phyloP scores from a whole-genome alignment of 768 basidiomycete species.

The Tricholomella constricta region DNA sequence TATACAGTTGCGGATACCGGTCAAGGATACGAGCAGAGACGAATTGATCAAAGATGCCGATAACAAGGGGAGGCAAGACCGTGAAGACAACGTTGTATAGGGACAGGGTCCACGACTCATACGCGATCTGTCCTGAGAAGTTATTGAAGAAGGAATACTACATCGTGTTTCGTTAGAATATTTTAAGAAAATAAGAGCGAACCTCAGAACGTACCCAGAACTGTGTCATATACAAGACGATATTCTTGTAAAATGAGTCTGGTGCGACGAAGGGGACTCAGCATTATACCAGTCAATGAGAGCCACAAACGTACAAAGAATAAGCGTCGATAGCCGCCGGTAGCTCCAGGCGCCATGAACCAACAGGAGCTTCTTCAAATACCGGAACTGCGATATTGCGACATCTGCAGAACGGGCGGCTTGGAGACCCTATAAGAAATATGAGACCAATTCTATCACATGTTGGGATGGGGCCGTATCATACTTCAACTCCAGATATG shows the following conservation, averaged over 20 bases:
- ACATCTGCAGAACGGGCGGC: conserved; percentile 97
- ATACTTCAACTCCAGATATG: conserved; percentile 94
- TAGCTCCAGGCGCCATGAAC: conserved; percentile 99
- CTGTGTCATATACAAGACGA: conserved; percentile 96
- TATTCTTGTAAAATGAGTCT: conserved; percentile 99
- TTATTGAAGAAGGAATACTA: conserved; percentile 99
- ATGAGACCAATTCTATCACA: not conserved
- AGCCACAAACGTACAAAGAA: conserved; percentile 71
- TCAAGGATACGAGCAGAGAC: conserved; percentile 96
- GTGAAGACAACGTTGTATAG: conserved; percentile 97
- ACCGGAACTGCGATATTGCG: conserved; percentile 97
- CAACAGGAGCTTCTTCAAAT: conserved; percentile 88
- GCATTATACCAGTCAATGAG: not conserved
- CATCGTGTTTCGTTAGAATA: conserved; percentile 1
- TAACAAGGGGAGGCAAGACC: conserved; percentile 93
- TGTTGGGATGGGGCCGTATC: conserved; percentile 6
- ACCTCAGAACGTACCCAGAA: conserved; percentile 76
- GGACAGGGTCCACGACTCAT: conserved; percentile 98
- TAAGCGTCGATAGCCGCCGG: conserved; percentile 89
- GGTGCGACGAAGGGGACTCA: conserved; percentile 5
- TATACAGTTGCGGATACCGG: conserved; percentile 95
- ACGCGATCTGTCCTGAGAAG: conserved; percentile 97
- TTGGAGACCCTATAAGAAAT: conserved; percentile 79
- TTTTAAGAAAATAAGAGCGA: not conserved
- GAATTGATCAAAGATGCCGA: conserved; percentile 98